These are phyloP conservation scores for Ricinus communis DNA, from an alignment of 345 rosid species.

Conservation along the genomic window DNA sequence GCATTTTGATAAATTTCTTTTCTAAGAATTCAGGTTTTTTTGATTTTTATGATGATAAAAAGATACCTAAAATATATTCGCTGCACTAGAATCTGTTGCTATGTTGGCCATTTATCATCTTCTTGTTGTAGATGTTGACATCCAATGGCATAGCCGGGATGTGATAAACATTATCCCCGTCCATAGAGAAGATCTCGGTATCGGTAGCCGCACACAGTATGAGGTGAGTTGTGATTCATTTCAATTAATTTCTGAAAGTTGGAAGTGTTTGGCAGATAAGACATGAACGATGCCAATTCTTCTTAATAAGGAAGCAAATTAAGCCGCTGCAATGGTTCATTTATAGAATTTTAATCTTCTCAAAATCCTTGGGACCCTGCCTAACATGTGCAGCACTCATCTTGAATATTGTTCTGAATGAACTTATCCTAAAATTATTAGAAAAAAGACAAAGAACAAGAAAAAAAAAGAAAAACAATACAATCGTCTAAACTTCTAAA, in stretches of 20 bases:
- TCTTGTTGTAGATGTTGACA: conserved; percentile 59
- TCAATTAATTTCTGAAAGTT: neutral
- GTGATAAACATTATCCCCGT: conserved; percentile 46
- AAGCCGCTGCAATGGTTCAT: neutral
- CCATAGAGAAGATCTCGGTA: conserved; percentile 57
- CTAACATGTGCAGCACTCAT: neutral
- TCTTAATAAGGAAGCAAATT: neutral
- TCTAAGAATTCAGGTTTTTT: neutral
- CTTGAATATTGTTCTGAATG: neutral
- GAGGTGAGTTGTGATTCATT: conserved; percentile 47
- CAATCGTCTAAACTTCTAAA: neutral
- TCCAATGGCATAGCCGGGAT: conserved; percentile 51
- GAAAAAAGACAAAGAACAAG: neutral
- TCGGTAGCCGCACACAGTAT: conserved; percentile 54
- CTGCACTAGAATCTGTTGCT: neutral
- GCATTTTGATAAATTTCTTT: neutral
- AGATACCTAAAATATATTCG: neutral
- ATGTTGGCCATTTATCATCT: neutral
- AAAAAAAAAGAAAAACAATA: neutral
- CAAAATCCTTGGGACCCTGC: neutral
- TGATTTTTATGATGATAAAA: conserved; percentile 1
- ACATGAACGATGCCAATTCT: neutral
- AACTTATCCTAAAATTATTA: neutral
- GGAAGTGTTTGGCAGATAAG: neutral
- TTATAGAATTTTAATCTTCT: neutral